phyloP scores from a whole-genome alignment of 257 asterid species.

The Eustoma russellianum region DNA sequence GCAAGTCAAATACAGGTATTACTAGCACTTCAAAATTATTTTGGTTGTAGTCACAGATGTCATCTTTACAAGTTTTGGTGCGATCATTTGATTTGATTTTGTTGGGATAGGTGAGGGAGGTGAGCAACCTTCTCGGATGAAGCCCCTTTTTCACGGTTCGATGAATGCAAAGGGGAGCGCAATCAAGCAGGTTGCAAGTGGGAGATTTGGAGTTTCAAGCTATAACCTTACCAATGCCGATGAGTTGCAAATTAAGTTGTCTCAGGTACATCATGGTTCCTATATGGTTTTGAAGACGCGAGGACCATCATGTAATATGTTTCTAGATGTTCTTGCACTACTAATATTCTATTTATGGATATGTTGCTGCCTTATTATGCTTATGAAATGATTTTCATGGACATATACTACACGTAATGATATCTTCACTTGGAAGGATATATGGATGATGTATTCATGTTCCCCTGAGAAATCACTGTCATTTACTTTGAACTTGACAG shows the following conservation, averaged over 20 bases:
- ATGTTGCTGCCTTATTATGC: slow-evolving; percentile 2
- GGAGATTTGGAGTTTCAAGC: slow-evolving; percentile 98
- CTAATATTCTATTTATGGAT: too few species aligned
- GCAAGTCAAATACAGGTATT: slow-evolving; percentile 91
- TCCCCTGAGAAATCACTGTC: slow-evolving; percentile 6
- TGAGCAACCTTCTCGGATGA: slow-evolving; percentile 98
- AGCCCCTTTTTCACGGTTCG: slow-evolving; percentile 85
- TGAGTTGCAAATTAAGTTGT: slow-evolving; percentile 95
- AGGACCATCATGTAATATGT: background rate
- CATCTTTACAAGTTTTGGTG: background rate
- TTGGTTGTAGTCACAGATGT: background rate
- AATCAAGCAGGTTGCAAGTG: slow-evolving; percentile 98
- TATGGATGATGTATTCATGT: slow-evolving; percentile 20
- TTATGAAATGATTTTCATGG: slow-evolving; percentile 49
- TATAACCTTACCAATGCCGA: slow-evolving; percentile 94
- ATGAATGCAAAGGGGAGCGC: slow-evolving; percentile 90
- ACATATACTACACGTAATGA: slow-evolving; percentile 38
- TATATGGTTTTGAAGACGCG: too few species aligned
- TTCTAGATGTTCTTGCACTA: too few species aligned
- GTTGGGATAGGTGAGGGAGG: slow-evolving; percentile 88
- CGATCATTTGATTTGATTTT: background rate
- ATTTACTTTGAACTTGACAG: slow-evolving; percentile 38
- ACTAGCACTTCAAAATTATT: background rate
- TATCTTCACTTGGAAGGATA: slow-evolving; percentile 45
- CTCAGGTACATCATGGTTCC: slow-evolving; percentile 98